A percentile compares a stretch with the other conserved stretches of the same genome.
These are phyloP conservation scores for Musa schizocarpa DNA, from an alignment of 176 grass and related monocot genomes.

Conservation along the genomic window DNA sequence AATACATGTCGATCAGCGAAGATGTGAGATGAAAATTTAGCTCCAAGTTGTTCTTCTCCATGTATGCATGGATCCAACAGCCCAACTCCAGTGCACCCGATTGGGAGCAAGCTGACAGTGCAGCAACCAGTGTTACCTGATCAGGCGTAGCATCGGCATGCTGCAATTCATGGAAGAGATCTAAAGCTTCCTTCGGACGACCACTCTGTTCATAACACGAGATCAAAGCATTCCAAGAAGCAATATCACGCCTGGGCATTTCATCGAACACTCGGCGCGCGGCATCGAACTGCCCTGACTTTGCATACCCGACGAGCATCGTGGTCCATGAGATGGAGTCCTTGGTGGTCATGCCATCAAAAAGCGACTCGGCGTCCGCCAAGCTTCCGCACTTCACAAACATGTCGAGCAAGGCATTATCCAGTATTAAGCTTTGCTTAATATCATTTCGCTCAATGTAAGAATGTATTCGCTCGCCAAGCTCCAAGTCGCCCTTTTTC, in stretches of 20 bases:
- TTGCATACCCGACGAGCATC: conserved; percentile 22
- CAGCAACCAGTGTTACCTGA: conserved; percentile 23
- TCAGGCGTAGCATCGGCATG: conserved; percentile 33
- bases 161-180: conserved; percentile 40
- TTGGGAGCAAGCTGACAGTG: conserved; percentile 38
- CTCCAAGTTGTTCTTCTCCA: conserved; percentile 15
- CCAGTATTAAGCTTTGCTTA: neutral
- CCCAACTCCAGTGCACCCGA: conserved; percentile 20
- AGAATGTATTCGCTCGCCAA: conserved; percentile 4
- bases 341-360: neutral
- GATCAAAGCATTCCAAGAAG: conserved; percentile 49
- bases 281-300: conserved; percentile 19
- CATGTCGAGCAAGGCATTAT: conserved; percentile 21
- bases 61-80: conserved; percentile 33
- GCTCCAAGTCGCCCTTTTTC: conserved; percentile 5
- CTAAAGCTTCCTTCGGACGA: conserved; percentile 28
- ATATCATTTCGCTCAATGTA: conserved; percentile 6
- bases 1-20: conserved; percentile 43
- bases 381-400: conserved; percentile 24
- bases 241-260: conserved; percentile 38
- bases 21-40: conserved; percentile 35
- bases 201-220: conserved; percentile 31
- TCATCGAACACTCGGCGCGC: conserved; percentile 34
- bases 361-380: conserved; percentile 12
- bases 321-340: conserved; percentile 24